Conservation (phyloP, 2,329 filamentous ascomycete genomes). For the Esteya vermicola region DNA sequence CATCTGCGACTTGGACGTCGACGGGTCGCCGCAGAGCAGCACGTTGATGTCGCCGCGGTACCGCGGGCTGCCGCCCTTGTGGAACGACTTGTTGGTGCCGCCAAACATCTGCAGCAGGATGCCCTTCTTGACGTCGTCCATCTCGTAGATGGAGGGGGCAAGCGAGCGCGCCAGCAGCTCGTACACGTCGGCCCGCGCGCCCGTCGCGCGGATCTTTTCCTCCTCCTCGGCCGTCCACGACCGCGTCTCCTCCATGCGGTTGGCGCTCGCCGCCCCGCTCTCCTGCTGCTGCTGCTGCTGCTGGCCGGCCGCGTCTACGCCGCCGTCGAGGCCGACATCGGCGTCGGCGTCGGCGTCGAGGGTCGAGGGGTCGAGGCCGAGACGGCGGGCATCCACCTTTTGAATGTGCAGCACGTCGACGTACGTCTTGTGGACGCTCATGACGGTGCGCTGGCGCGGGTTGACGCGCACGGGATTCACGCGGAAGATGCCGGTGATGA, state of each 20-base stretch:
- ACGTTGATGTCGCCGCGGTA: conserved; percentile 98
- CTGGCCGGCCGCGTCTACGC: conserved; percentile 33
- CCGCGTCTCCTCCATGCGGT: conserved; percentile 67
- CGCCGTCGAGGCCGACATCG: conserved; percentile 44
- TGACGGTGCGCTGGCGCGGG: conserved; percentile 79
- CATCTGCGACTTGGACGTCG: conserved; percentile 90
- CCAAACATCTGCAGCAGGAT: conserved; percentile 94
- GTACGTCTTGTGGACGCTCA: conserved; percentile 96
- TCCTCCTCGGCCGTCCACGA: conserved; percentile 80
- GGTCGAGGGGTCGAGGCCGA: conserved; percentile 83
- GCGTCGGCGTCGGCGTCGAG: conserved; percentile 67
- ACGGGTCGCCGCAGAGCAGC: conserved; percentile 90
- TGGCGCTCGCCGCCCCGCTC: conserved; percentile 39
- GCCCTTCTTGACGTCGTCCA: conserved; percentile 98
- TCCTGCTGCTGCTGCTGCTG: neutral
- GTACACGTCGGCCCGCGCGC: conserved; percentile 73
- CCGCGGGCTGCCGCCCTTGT: conserved; percentile 87
- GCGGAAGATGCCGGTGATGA: conserved; percentile 94
- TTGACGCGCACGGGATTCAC: conserved; percentile 90
- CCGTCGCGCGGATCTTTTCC: conserved; percentile 71
- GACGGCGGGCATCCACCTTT: conserved; percentile 87
- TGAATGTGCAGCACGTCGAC: conserved; percentile 92
- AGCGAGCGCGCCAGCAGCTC: conserved; percentile 82
- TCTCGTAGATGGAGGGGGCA: conserved; percentile 90
- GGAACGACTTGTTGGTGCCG: conserved; percentile 94